Percentiles rank a stretch among this genome's conserved stretches.
Evolutionary conservation across 1,284 basidiomycete species (phyloP).

Genomic region (Sporisorium scitamineum): DNA sequence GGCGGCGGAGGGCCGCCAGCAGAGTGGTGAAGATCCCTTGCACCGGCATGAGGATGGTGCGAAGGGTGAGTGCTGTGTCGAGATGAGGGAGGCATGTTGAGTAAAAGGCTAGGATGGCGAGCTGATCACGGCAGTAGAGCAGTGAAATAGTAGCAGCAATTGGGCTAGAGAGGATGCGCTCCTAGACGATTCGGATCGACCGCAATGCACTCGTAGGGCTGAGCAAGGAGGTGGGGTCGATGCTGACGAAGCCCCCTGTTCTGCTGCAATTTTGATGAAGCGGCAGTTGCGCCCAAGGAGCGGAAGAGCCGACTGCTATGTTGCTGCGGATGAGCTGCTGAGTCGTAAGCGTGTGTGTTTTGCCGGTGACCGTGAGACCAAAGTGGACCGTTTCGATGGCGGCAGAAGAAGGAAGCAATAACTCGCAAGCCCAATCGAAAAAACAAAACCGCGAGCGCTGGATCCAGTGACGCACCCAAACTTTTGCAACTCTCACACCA

Average conservation of each 20-base stretch:
- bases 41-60: slow-evolving; percentile 44
- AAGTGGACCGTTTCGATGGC: not conserved
- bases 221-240: not conserved
- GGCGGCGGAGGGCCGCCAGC: slow-evolving; percentile 35
- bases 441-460: not conserved
- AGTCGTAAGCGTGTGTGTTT: not conserved
- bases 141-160: slow-evolving; percentile 3
- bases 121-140: slow-evolving; percentile 10
- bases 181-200: not conserved
- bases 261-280: not conserved
- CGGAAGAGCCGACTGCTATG: not conserved
- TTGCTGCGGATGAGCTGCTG: not conserved
- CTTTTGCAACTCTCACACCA: not conserved
- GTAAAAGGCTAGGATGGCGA: not conserved
- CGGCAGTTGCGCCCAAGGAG: not conserved
- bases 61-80: slow-evolving; percentile 43
- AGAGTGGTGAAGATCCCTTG: slow-evolving; percentile 30
- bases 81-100: slow-evolving; percentile 42
- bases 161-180: not conserved
- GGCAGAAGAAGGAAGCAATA: not conserved
- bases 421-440: not conserved
- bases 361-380: slow-evolving; percentile 1
- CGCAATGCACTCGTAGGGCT: not conserved
- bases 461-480: not conserved
- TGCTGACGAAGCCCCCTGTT: not conserved